Evolutionary conservation across 2,329 filamentous ascomycete species (phyloP), one percentile per base, ranked within the genome.

Genomic region (Monilinia aucupariae): DNA sequence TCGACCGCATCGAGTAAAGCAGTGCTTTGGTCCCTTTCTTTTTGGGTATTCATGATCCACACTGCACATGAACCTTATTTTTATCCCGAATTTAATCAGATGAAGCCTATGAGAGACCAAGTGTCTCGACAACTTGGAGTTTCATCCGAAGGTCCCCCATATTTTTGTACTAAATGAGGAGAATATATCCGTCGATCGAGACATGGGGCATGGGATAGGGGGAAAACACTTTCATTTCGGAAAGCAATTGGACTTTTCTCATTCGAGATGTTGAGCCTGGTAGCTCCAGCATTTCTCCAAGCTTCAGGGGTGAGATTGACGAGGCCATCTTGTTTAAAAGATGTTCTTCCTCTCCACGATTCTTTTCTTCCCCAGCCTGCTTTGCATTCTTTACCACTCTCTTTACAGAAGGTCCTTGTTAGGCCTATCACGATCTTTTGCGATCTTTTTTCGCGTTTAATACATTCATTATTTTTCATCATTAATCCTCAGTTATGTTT

Each of bases 151-250:
- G 47, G 41, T 55, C 39, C 27, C 50, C 51, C 39, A 27, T 47
- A 56, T 34, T 47, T 62, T 62, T 37, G 10, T 17, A 22, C 43
- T 27, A 37, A 56, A 56, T 62, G 30, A 37, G 59, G 59, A 47
- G 43, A 54, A 56, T 32, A 49, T 39, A 15, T 39, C 13, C 17
- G 37, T 55, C 30, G 22, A 7, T n/a, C 22, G 22, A 49, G 15
- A 51, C 8, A 47, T 25, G 27, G 17, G 13, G 30, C 27, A 61
- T 10, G 34, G 59, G 2, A 39, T 47, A 27, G 25, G 22, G 41
- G 50, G 56, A 49, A 62, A 51, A 62, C 59, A 62, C 39, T 22
- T 37, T 62, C 59, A 62, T 62, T 62, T 62, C 50, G 59, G 59
- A 56, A 27, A 58, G 49, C 20, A 41, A 39, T 41, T 41, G 22